phyloP scores from a whole-genome alignment of 495 filamentous ascomycete species.

The Staphylotrichum longicolle region DNA sequence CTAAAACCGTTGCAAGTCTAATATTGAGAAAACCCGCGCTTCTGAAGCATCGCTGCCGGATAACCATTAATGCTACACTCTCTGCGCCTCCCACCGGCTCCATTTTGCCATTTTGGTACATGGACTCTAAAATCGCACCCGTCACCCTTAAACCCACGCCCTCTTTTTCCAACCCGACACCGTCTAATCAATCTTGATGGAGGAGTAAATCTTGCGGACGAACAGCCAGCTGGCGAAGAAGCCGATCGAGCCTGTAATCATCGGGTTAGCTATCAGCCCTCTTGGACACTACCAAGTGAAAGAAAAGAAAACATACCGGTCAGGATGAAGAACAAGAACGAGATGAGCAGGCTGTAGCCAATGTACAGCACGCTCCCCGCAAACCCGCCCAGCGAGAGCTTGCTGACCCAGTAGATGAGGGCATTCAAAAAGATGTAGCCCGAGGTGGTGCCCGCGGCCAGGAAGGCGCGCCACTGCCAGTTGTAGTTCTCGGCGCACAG shows the following conservation, averaged over 20 bases:
- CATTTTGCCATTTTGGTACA: not conserved
- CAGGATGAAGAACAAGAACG: slow-evolving; percentile 87
- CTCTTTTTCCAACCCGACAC: not conserved
- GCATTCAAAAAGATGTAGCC: slow-evolving; percentile 88
- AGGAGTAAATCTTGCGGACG: slow-evolving; percentile 86
- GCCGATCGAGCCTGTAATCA: slow-evolving; percentile 71
- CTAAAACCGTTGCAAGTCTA: too few species aligned
- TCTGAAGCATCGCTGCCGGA: too few species aligned
- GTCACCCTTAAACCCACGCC: too few species aligned
- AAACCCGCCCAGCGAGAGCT: slow-evolving; percentile 78
- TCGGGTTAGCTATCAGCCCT: slow-evolving; percentile 4
- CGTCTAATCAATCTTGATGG: slow-evolving; percentile 87
- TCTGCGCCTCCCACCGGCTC: too few species aligned
- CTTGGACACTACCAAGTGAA: not conserved
- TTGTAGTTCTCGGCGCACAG: slow-evolving; percentile 96
- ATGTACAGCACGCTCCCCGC: slow-evolving; percentile 88
- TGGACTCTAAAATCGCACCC: not conserved
- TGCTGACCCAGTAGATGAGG: slow-evolving; percentile 81
- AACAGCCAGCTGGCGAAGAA: slow-evolving; percentile 95
- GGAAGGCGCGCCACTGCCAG: slow-evolving; percentile 96
- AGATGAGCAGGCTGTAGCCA: slow-evolving; percentile 85
- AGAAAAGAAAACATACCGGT: slow-evolving; percentile 64
- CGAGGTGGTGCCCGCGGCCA: slow-evolving; percentile 81
- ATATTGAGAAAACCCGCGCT: too few species aligned
- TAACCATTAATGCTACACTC: too few species aligned